These are phyloP conservation scores for Emmonsia crescens DNA, from an alignment of 2,329 filamentous ascomycete genomes.

Conservation along the genomic window DNA sequence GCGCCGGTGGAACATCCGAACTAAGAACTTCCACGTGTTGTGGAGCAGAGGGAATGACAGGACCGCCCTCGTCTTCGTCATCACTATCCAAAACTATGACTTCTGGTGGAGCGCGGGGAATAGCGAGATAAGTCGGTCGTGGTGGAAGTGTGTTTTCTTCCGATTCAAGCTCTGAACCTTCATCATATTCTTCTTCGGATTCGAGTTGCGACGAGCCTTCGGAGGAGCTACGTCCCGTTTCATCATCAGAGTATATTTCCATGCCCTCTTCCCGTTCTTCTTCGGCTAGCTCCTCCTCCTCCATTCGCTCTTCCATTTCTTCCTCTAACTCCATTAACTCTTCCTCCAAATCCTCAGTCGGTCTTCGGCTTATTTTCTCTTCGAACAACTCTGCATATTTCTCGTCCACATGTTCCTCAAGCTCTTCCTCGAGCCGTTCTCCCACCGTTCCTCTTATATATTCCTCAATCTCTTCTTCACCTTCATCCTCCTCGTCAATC, in stretches of 20 bases:
- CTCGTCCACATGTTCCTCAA: not conserved
- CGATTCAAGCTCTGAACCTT: not conserved
- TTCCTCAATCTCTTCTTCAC: not conserved
- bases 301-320: not conserved
- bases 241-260: conserved; percentile 6
- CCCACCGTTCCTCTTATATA: not conserved
- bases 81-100: conserved; percentile 34
- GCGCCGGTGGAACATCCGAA: not conserved
- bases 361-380: conserved; percentile 4
- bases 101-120: conserved; percentile 20
- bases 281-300: conserved; percentile 1
- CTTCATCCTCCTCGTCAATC: not conserved
- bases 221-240: not conserved
- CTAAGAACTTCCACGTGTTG: not conserved
- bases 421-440: not conserved
- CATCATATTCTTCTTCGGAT: conserved; percentile 3
- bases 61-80: conserved; percentile 19
- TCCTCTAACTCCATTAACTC: not conserved
- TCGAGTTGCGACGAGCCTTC: conserved; percentile 4
- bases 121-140: conserved; percentile 1
- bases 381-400: conserved; percentile 8
- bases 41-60: not conserved
- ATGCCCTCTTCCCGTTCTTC: conserved; percentile 1
- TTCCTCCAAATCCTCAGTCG: not conserved
- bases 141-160: not conserved